Evolutionary conservation across 2,329 filamentous ascomycete species (phyloP).

Genomic region (Colletotrichum musicola): DNA sequence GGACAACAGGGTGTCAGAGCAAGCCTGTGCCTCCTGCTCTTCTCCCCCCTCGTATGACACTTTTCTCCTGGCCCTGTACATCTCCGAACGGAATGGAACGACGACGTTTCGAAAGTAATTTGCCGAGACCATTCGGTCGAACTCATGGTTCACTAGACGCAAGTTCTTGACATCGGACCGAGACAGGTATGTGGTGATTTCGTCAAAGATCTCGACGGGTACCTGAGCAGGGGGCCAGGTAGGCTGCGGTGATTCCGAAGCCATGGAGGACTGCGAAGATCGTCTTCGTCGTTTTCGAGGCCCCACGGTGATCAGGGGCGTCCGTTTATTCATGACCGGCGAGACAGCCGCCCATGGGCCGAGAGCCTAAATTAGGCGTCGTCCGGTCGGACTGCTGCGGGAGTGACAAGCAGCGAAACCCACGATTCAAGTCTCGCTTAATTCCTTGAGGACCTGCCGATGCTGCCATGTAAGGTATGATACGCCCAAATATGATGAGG

Average conservation of each 20-base stretch:
- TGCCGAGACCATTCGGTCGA: slow-evolving; percentile 67
- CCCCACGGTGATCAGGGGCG: slow-evolving; percentile 1
- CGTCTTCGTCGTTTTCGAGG: slow-evolving; percentile 35
- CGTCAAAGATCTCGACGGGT: slow-evolving; percentile 73
- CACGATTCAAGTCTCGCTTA: too few relatives aligned
- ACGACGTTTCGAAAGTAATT: slow-evolving; percentile 73
- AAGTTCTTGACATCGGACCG: slow-evolving; percentile 70
- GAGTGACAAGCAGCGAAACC: not conserved
- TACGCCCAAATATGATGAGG: too few relatives aligned
- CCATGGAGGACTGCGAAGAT: slow-evolving; percentile 17
- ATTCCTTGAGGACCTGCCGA: too few relatives aligned
- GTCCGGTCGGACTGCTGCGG: slow-evolving; percentile 3
- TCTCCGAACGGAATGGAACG: slow-evolving; percentile 73
- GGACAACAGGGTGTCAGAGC: slow-evolving; percentile 46
- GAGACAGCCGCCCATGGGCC: slow-evolving; percentile 18
- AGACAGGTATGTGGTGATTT: slow-evolving; percentile 67
- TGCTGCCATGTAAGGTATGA: too few relatives aligned
- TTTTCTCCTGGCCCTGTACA: slow-evolving; percentile 59
- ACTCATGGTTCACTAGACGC: slow-evolving; percentile 71
- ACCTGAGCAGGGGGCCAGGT: slow-evolving; percentile 54
- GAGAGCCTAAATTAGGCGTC: not conserved
- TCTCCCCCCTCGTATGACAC: slow-evolving; percentile 1
- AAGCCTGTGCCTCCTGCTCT: slow-evolving; percentile 37
- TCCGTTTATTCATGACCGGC: slow-evolving; percentile 22
- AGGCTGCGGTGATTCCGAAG: slow-evolving; percentile 12